These are phyloP conservation scores for Exophiala sp. DNA, from an alignment of 2,329 filamentous ascomycete species.

Conservation along the genomic window DNA sequence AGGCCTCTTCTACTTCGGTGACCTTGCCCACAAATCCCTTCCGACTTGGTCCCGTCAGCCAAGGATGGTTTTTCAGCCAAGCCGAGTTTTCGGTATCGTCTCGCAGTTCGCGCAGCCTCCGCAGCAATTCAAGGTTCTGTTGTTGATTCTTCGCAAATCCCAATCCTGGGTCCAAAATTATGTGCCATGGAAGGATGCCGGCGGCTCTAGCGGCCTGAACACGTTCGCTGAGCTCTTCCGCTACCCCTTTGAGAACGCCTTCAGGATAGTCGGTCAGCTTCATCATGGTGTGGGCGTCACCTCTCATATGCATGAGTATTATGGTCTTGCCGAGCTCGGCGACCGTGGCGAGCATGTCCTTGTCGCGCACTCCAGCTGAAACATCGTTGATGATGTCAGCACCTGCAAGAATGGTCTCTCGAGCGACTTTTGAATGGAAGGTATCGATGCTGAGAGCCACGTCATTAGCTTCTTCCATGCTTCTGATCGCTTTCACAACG, in stretches of 20 bases:
- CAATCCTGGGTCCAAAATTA: constrained; percentile 88
- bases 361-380: constrained; percentile 74
- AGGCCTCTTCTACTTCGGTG: constrained; percentile 69
- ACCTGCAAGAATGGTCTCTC: constrained; percentile 69
- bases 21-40: constrained; percentile 85
- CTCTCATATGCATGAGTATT: constrained; percentile 90
- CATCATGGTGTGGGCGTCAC: constrained; percentile 78
- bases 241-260: constrained; percentile 64
- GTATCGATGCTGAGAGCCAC: constrained; percentile 88
- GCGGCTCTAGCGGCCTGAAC: constrained; percentile 73
- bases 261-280: constrained; percentile 64
- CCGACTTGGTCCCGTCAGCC: constrained; percentile 83
- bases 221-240: constrained; percentile 64
- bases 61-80: constrained; percentile 65
- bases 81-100: constrained; percentile 63
- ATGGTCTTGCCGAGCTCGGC: constrained; percentile 75
- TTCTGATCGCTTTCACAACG: constrained; percentile 68
- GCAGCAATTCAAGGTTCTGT: constrained; percentile 79
- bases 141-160: constrained; percentile 83
- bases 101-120: constrained; percentile 62
- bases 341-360: constrained; percentile 75
- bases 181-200: constrained; percentile 86
- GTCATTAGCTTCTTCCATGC: constrained; percentile 53
- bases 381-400: constrained; percentile 96
- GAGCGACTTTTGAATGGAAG: constrained; percentile 80